Evolutionary conservation across 495 filamentous ascomycete species (phyloP).

Genomic region (Hypomontagnella monticulosa): DNA sequence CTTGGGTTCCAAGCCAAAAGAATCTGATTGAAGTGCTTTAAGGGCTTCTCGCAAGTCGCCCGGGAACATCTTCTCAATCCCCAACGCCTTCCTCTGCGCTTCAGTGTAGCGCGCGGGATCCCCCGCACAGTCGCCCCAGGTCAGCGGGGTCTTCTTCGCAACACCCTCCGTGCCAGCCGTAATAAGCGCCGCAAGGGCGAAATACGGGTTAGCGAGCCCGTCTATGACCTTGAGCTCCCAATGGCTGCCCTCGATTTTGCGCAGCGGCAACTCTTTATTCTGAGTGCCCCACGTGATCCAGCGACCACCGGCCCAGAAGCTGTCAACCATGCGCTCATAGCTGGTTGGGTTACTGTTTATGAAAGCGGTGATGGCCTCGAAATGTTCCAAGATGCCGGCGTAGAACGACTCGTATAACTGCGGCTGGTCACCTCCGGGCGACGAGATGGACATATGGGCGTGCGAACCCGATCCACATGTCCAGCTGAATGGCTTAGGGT

Average conservation of each 20-base stretch:
- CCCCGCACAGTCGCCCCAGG: conserved; percentile 65
- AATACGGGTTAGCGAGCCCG: conserved; percentile 77
- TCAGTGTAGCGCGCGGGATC: conserved; percentile 62
- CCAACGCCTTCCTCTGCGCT: conserved; percentile 60
- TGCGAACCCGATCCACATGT: conserved; percentile 73
- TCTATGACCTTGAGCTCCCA: conserved; percentile 79
- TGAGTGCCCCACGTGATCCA: conserved; percentile 81
- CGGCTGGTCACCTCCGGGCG: conserved; percentile 47
- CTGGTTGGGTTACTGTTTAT: conserved; percentile 65
- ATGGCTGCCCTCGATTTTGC: conserved; percentile 68
- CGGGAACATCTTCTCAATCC: conserved; percentile 64
- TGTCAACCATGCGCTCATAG: conserved; percentile 71
- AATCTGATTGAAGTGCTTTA: conserved; percentile 56
- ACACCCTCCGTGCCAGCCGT: conserved; percentile 72
- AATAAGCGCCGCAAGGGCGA: conserved; percentile 73
- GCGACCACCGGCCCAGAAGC: conserved; percentile 77
- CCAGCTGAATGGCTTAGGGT: conserved; percentile 72
- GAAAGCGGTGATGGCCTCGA: conserved; percentile 73
- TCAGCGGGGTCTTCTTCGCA: conserved; percentile 54
- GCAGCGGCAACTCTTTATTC: conserved; percentile 75
- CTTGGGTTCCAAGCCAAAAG: conserved; percentile 59
- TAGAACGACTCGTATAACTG: conserved; percentile 66
- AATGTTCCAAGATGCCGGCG: conserved; percentile 70
- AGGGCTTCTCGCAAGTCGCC: conserved; percentile 64
- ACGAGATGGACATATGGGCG: conserved; percentile 71